Evolutionary conservation across 2,329 filamentous ascomycete species (phyloP).

Genomic region (Fusarium ambrosium): DNA sequence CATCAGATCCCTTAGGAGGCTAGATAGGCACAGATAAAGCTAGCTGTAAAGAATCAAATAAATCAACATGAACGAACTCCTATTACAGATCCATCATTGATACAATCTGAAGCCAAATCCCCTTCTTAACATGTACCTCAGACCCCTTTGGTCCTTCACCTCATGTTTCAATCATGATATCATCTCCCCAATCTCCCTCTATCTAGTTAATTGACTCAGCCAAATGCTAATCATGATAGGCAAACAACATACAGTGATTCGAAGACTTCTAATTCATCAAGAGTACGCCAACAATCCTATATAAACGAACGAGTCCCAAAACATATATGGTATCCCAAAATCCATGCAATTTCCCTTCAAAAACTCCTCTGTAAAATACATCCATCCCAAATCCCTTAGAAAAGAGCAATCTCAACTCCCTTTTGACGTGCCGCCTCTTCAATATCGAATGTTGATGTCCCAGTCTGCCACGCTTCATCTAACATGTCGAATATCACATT

Average conservation of each 20-base stretch:
- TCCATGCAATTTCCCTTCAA: background rate
- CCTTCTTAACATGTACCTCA: no score
- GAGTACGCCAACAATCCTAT: background rate
- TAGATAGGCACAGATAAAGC: rapidly evolving
- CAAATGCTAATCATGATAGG: background rate
- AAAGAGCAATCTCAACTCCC: slow-evolving; percentile 37
- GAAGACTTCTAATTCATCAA: background rate
- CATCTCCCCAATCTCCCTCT: background rate
- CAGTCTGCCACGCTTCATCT: slow-evolving; percentile 37
- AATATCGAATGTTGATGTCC: slow-evolving; percentile 40
- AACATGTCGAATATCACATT: slow-evolving; percentile 29
- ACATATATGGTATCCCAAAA: background rate
- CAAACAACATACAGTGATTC: background rate
- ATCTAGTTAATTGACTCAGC: no score
- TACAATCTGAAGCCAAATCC: no score
- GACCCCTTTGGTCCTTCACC: no score
- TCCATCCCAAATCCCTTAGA: slow-evolving; percentile 9
- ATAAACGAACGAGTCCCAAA: background rate
- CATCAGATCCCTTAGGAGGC: slow-evolving; percentile 34
- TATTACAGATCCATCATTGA: no score
- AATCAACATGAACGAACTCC: background rate
- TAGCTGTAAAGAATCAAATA: background rate
- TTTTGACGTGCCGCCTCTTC: slow-evolving; percentile 21
- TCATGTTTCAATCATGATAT: no score
- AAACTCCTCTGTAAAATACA: background rate